A percentile compares a stretch with the other conserved stretches of the same genome.
These are phyloP conservation scores for Quercus tomentella DNA, from an alignment of 331 rosid species.

Conservation along the genomic window DNA sequence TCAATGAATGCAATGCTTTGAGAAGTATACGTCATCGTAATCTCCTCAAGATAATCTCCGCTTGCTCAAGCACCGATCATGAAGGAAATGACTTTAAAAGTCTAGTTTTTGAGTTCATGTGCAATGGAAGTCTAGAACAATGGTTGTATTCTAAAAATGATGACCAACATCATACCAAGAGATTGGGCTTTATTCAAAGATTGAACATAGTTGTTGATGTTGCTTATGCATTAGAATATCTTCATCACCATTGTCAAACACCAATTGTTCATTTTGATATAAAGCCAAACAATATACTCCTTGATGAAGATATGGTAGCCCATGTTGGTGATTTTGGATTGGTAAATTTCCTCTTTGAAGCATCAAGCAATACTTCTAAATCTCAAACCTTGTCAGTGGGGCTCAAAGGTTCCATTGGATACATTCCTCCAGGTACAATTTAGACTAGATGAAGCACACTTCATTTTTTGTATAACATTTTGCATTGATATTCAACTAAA, in stretches of 20 bases:
- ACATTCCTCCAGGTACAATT: too few species aligned
- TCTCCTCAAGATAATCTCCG: slow-evolving; percentile 19
- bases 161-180: background rate
- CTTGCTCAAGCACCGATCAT: slow-evolving; percentile 25
- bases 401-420: slow-evolving; percentile 50
- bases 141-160: background rate
- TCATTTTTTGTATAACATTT: too few species aligned
- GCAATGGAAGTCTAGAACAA: slow-evolving; percentile 26
- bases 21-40: slow-evolving; percentile 16
- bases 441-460: too few species aligned
- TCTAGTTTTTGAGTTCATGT: slow-evolving; percentile 26
- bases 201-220: slow-evolving; percentile 24
- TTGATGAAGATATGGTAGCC: slow-evolving; percentile 19
- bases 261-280: slow-evolving; percentile 31
- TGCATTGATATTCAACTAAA: too few species aligned
- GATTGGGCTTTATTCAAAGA: background rate
- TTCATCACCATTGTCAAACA: slow-evolving; percentile 20
- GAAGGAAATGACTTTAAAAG: slow-evolving; percentile 32
- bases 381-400: slow-evolving; percentile 10
- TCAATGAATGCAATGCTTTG: slow-evolving; percentile 17
- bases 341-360: slow-evolving; percentile 42
- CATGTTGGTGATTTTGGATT: slow-evolving; percentile 59
- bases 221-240: slow-evolving; percentile 35
- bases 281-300: slow-evolving; percentile 36
- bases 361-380: slow-evolving; percentile 8